A percentile compares a stretch with the other conserved stretches of the same genome.
phyloP scores from a whole-genome alignment of 495 filamentous ascomycete genomes.

The Evansstolkia leycettana region DNA sequence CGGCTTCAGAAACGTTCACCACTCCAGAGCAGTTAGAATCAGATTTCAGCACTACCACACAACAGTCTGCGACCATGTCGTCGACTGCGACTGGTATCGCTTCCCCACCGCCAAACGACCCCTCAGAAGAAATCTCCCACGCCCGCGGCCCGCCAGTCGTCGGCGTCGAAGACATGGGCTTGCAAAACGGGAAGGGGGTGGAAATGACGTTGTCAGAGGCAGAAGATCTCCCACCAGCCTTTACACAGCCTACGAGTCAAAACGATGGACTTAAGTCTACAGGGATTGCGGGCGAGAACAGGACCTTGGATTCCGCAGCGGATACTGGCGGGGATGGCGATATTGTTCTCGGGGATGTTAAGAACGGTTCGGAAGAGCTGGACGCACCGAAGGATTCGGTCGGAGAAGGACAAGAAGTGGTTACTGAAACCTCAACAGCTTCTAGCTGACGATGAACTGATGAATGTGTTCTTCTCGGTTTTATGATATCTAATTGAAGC shows the following conservation, averaged over 20 bases:
- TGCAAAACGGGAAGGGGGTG: constrained; percentile 48
- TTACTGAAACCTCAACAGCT: not conserved
- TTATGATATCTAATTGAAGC: too few relatives aligned
- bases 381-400: constrained; percentile 5
- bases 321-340: constrained; percentile 28
- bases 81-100: constrained; percentile 11
- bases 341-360: constrained; percentile 25
- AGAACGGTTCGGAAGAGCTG: constrained; percentile 5
- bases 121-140: constrained; percentile 53
- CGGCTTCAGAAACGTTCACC: not conserved
- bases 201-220: constrained; percentile 24
- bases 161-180: constrained; percentile 76
- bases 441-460: too few relatives aligned
- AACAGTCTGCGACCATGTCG: constrained; percentile 6
- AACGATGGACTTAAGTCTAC: too few relatives aligned
- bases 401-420: constrained; percentile 1
- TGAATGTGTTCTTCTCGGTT: too few relatives aligned
- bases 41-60: not conserved
- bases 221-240: constrained; percentile 5
- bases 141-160: constrained; percentile 72
- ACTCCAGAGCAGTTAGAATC: constrained; percentile 8
- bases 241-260: too few relatives aligned
- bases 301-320: constrained; percentile 7
- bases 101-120: constrained; percentile 14
- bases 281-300: too few relatives aligned